Base-by-base conservation (phyloP, 768 basidiomycete genomes). In the Termitomyces titanicus region DNA sequence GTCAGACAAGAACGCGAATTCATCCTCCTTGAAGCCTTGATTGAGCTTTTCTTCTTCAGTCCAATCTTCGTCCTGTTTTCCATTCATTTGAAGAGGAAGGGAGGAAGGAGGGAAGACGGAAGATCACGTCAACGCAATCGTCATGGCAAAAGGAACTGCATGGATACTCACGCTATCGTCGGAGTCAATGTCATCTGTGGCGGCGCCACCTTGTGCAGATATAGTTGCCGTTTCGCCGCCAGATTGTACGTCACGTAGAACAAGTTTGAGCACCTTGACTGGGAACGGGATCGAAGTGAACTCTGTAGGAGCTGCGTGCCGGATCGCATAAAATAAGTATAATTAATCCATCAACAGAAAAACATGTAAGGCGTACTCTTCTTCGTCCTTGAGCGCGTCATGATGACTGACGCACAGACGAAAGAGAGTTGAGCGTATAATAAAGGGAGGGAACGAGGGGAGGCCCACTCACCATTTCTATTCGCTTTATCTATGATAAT, bases 371-470 rank as follows among this genome's bases (percentile, higher is more conserved):
- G 71, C 88, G 69, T 72, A 97, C 95, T 88, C 61, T 77, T 79
- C 74, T 85, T 91, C 48, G 97, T 92, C 64, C 84, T 80, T 31
- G 96, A 96, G 58, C 97, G 84, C 46, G 97, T 98, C 91, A 98
- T 93, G 70, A 98, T 98, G 64, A 93, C 94, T 96, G 25, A 25
- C 67, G 54, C 63, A 55, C 5, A n/a, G 29, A 40, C 22, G 47
- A 17, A 43, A 38, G 63, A 65, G 58, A 61, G 60, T 66, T 67
- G 57, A 69, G 63, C 33, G 52, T 54, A 53, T 54, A 20, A 57
- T 52, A 45, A 49, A 50, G 52, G 45, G 42, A 34, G 29, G 22
- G 39, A 17, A 18, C 15, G 18, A 39, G 39, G 49, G 34, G 42
- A 53, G 51, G 47, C 18, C 37, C 70, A 49, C 89, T 77, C 69